Conservation (phyloP, 768 basidiomycete genomes). For the Russula olivacea region DNA sequence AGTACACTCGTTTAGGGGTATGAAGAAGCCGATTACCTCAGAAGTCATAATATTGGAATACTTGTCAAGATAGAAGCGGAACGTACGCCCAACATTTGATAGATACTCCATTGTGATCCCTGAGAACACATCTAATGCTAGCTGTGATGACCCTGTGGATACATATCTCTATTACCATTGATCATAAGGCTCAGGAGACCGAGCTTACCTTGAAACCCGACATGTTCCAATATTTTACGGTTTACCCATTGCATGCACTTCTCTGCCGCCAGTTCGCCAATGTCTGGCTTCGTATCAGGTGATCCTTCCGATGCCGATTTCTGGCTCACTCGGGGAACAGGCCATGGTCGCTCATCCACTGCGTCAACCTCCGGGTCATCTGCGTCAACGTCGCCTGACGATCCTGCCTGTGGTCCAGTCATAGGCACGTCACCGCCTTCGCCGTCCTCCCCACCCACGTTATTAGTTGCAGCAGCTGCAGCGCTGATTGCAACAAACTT, state of each 20-base stretch:
- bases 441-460: conserved; percentile 32
- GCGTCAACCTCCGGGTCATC: conserved; percentile 45
- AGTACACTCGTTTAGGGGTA: not conserved
- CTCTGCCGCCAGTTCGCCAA: conserved; percentile 54
- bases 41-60: conserved; percentile 73
- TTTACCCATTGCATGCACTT: conserved; percentile 70
- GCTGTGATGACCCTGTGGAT: conserved; percentile 59
- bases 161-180: not conserved
- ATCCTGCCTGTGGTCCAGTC: not conserved
- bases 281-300: conserved; percentile 36
- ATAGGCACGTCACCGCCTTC: conserved; percentile 15
- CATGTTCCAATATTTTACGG: conserved; percentile 78
- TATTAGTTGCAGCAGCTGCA: conserved; percentile 30
- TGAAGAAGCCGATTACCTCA: conserved; percentile 48
- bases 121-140: conserved; percentile 70
- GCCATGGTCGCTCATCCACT: conserved; percentile 60
- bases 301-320: conserved; percentile 22
- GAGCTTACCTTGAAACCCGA: conserved; percentile 80
- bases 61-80: conserved; percentile 77
- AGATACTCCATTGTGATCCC: conserved; percentile 78
- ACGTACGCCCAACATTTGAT: conserved; percentile 78
- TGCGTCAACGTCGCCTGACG: conserved; percentile 22
- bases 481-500: conserved; percentile 57
- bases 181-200: not conserved
- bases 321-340: conserved; percentile 15